Evolutionary conservation across 441 rosid genomes (phyloP).

Genomic region (Populus trichocarpa): DNA sequence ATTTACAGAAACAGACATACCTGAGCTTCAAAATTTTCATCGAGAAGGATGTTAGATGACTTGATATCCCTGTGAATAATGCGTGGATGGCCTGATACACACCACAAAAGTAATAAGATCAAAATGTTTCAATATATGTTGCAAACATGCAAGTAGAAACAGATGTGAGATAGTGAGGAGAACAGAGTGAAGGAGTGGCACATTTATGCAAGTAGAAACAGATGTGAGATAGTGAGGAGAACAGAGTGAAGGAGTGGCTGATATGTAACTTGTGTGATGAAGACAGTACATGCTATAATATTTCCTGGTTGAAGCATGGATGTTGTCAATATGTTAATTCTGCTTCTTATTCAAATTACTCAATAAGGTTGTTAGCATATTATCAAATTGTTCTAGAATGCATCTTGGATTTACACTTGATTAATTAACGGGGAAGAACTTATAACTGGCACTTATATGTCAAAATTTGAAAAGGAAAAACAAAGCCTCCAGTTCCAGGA

Average conservation of each 20-base stretch:
- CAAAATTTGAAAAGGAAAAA: not conserved
- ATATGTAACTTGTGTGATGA: not conserved
- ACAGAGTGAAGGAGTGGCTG: not conserved
- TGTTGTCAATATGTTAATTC: not conserved
- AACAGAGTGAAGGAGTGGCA: not conserved
- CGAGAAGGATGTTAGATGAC: conserved; percentile 92
- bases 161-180: not conserved
- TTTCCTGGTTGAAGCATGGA: not conserved
- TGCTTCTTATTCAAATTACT: not conserved
- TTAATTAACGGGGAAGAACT: not conserved
- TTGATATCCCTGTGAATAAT: conserved; percentile 96
- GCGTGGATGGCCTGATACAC: conserved; percentile 77
- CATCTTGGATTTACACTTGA: conserved; percentile 4
- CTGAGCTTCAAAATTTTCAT: conserved; percentile 79
- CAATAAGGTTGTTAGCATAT: conserved; percentile 11
- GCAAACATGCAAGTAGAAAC: not conserved
- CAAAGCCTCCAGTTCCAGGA: not conserved
- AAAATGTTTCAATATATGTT: not conserved
- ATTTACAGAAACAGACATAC: conserved; percentile 35
- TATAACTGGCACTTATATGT: not conserved
- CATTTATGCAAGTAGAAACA: not conserved
- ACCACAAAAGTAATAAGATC: conserved; percentile 11
- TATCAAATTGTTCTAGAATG: not conserved
- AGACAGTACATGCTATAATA: not conserved
- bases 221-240: not conserved